Percentiles rank a stretch among this genome's conserved stretches.
Conservation (phyloP, 1,284 basidiomycete genomes). For the Cerrena zonata region DNA sequence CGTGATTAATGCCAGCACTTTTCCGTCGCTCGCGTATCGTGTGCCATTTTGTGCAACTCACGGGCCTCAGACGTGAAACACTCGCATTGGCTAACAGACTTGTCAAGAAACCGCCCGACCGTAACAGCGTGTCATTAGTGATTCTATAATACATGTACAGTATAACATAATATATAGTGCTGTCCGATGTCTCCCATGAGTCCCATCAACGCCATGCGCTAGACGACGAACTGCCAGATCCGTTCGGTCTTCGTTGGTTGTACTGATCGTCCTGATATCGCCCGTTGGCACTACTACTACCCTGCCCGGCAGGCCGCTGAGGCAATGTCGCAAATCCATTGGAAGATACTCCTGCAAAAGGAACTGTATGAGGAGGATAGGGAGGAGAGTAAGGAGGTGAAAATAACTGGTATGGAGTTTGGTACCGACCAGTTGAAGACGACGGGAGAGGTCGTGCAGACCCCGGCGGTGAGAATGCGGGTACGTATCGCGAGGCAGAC, state of each 20-base stretch:
- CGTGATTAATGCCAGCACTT: neutral
- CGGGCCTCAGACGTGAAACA: neutral
- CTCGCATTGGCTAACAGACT: neutral
- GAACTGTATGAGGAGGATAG: conserved; percentile 2
- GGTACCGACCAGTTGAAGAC: neutral
- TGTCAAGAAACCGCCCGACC: neutral
- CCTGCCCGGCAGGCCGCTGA: conserved; percentile 1
- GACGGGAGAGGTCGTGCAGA: conserved; percentile 2
- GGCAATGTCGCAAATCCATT: conserved; percentile 4
- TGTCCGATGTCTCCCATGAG: no score
- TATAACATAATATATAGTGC: neutral
- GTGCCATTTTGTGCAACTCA: neutral
- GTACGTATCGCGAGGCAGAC: conserved; percentile 12
- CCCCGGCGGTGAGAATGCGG: neutral
- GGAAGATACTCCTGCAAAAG: conserved; percentile 8
- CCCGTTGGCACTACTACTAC: neutral
- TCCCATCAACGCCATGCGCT: conserved; percentile 4
- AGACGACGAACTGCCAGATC: neutral
- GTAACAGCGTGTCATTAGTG: neutral
- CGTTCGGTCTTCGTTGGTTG: conserved; percentile 3
- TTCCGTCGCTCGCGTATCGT: neutral
- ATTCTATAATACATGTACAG: neutral
- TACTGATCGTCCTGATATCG: neutral
- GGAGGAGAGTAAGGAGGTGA: neutral
- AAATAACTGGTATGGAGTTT: neutral